phyloP scores from a whole-genome alignment of 2,329 filamentous ascomycete genomes.

The Colletotrichum lindemuthianum region DNA sequence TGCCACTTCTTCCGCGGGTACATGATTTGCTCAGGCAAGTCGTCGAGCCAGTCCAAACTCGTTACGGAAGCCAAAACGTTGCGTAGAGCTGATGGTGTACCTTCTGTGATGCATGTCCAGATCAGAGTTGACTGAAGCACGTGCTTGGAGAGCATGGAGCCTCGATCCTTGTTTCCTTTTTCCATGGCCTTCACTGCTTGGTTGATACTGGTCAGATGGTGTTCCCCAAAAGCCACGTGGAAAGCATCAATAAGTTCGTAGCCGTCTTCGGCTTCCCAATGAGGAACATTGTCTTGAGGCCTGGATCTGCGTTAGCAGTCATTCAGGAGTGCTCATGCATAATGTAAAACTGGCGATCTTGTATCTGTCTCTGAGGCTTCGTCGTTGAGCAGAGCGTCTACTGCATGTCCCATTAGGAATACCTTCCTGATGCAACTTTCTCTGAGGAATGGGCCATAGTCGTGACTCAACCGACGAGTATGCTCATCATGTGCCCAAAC shows the following conservation, averaged over 20 bases:
- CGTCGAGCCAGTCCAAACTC: background rate
- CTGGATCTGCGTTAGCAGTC: background rate
- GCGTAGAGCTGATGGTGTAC: background rate
- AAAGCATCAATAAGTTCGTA: slow-evolving; percentile 3
- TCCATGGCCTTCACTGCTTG: slow-evolving; percentile 1
- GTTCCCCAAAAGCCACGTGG: slow-evolving; percentile 4
- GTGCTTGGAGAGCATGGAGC: background rate
- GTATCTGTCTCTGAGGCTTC: background rate
- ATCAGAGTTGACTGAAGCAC: background rate
- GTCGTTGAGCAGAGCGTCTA: background rate
- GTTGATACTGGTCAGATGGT: slow-evolving; percentile 2
- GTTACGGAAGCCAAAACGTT: background rate
- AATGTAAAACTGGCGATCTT: background rate
- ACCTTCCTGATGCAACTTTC: slow-evolving; percentile 7
- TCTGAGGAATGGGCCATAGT: slow-evolving; percentile 6
- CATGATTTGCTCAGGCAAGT: slow-evolving; percentile 5
- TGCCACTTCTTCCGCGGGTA: background rate
- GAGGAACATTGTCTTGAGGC: background rate
- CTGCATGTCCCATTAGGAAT: background rate
- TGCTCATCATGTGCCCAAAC: slow-evolving; percentile 2
- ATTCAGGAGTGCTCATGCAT: background rate
- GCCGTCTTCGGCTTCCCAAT: background rate
- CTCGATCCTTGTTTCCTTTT: background rate
- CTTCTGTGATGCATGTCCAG: slow-evolving; percentile 11
- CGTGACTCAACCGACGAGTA: background rate